Base-by-base conservation (phyloP, 805 yeast genomes). In the Lipomyces orientalis region DNA sequence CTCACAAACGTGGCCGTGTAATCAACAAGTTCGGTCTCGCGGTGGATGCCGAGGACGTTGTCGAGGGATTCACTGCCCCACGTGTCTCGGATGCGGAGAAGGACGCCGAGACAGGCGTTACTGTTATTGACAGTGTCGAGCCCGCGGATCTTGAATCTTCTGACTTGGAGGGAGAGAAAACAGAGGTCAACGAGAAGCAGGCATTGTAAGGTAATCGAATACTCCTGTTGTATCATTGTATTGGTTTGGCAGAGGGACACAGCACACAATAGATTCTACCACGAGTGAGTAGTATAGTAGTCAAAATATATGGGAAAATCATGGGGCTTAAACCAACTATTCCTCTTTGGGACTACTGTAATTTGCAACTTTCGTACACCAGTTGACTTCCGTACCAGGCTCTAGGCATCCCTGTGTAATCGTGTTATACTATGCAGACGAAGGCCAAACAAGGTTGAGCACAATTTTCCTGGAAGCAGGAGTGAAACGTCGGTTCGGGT, bases 1-100 rank as follows among this genome's bases (percentile, higher is more conserved):
- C 9, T 9, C 35, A 61, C 19, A 1, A 12, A 43, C 46, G 37
- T 8, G 58, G 58, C 12, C 33, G 37, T 8, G 54, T 66, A 12
- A 33, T 66, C 6, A 66, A 66, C 59, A 43, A 63, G 46, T 62
- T 43, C 31, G 69, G 66, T 54, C 61, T 66, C 16, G 64, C 66
- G 3, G 71, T 62, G 6, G 60, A 54, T 34, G 70, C 55, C 7
- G 68, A 57, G 14, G 66, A 69, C n/a, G 16, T 3, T 59, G 37
- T 54, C 54, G 59, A 56, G 34, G 61, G 12, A 10, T 31, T 39
- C n/a, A 43, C n/a, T 43, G n/a, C 49, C n/a, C 49, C 49, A 14
- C 49, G 49, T 14, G 49, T 14, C 49, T 52, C 56, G 31, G n/a
- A 52, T 25, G 22, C 10, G 16, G n/a, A 16, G n/a, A 52, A 52